Conservation (phyloP, 257 asterid species). For the Solanum raphanifolium region DNA sequence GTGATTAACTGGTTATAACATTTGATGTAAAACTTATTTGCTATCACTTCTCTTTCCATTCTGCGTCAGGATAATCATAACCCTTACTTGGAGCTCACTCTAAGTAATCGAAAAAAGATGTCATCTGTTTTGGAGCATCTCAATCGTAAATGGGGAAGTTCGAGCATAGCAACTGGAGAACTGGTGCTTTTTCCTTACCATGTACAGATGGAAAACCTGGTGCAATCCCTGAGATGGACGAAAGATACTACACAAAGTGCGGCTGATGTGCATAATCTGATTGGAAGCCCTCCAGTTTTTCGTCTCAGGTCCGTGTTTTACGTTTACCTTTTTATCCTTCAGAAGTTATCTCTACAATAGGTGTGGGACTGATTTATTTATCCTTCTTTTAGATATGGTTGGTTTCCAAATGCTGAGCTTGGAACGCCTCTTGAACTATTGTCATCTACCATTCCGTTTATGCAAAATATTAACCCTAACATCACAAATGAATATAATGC, state of each 20-base stretch:
- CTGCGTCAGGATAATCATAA: slow-evolving; percentile 62
- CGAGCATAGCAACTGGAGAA: slow-evolving; percentile 43
- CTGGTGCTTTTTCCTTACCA: slow-evolving; percentile 76
- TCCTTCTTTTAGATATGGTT: slow-evolving; percentile 63
- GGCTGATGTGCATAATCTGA: slow-evolving; percentile 58
- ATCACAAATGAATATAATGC: slow-evolving; percentile 18
- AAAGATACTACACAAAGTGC: slow-evolving; percentile 79
- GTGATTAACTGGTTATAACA: not conserved
- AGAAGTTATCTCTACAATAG: not conserved
- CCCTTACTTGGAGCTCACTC: slow-evolving; percentile 86
- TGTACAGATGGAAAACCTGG: slow-evolving; percentile 48
- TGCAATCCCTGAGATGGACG: slow-evolving; percentile 73
- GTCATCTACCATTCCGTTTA: slow-evolving; percentile 21
- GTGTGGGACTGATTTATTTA: slow-evolving; percentile 9
- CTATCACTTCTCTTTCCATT: not conserved
- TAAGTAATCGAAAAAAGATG: slow-evolving; percentile 79
- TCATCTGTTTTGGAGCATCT: slow-evolving; percentile 92
- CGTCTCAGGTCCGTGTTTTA: slow-evolving; percentile 65
- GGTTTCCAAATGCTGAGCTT: slow-evolving; percentile 64
- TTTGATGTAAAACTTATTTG: not conserved
- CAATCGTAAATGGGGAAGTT: slow-evolving; percentile 82
- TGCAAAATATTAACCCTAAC: slow-evolving; percentile 16
- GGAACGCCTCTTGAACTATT: slow-evolving; percentile 36
- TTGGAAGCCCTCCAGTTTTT: slow-evolving; percentile 79
- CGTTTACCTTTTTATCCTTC: not conserved